phyloP scores from a whole-genome alignment of 208 protist species.

The Crithidia acanthocephali region DNA sequence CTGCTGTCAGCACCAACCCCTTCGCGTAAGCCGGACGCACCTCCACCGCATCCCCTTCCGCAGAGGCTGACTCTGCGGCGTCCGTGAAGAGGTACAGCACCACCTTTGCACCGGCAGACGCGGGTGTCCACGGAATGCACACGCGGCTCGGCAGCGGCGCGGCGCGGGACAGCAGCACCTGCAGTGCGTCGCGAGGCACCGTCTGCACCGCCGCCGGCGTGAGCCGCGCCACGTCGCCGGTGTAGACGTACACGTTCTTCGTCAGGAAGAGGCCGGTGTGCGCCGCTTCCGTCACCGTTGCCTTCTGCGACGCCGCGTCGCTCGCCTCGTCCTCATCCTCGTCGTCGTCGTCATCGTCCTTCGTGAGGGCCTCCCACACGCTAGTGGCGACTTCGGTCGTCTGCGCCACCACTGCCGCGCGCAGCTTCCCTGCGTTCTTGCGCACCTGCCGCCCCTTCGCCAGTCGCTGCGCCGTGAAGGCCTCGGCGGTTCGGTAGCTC shows the following conservation, averaged over 20 bases:
- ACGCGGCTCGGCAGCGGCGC: constrained; percentile 55
- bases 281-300: constrained; percentile 2
- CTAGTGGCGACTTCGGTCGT: constrained; percentile 19
- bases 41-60: constrained; percentile 7
- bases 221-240: constrained; percentile 28
- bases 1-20: constrained; percentile 19
- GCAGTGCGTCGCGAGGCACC: constrained; percentile 20
- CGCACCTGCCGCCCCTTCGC: constrained; percentile 18
- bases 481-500: constrained; percentile 56
- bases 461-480: constrained; percentile 15
- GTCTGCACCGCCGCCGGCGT: constrained; percentile 17
- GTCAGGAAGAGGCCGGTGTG: constrained; percentile 31
- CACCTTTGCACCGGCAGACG: constrained; percentile 11
- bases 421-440: constrained; percentile 33
- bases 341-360: constrained; percentile 27
- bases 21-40: constrained; percentile 21
- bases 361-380: constrained; percentile 33
- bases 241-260: constrained; percentile 58
- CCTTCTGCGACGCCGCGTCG: constrained; percentile 14
- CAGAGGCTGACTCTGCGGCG: neutral
- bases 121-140: constrained; percentile 39
- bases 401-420: constrained; percentile 21
- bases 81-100: constrained; percentile 43
- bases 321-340: constrained; percentile 14
- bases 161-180: constrained; percentile 45